Evolutionary conservation across 129 eudicot species (phyloP).

Genomic region (Heracleum sosnowskyi): DNA sequence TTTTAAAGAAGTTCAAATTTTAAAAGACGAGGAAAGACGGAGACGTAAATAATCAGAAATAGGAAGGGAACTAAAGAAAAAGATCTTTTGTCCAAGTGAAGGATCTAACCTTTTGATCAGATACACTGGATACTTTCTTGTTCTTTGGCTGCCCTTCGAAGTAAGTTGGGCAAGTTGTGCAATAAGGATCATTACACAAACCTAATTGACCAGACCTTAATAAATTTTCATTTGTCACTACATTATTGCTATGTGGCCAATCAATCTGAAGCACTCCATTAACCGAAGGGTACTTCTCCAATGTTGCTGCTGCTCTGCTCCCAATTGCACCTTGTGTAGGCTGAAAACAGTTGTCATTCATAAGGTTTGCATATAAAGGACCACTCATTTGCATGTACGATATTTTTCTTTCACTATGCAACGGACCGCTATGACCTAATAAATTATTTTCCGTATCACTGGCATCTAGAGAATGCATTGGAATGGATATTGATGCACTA

Average conservation of each 20-base stretch:
- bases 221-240: slow-evolving; percentile 51
- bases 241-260: slow-evolving; percentile 16
- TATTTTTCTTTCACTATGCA: slow-evolving; percentile 31
- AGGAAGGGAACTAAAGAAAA: not conserved
- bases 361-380: slow-evolving; percentile 24
- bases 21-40: not conserved
- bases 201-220: slow-evolving; percentile 66
- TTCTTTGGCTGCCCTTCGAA: slow-evolving; percentile 25
- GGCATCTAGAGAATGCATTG: slow-evolving; percentile 28
- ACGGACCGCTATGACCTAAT: slow-evolving; percentile 43
- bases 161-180: slow-evolving; percentile 70
- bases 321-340: slow-evolving; percentile 13
- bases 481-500: slow-evolving; percentile 65
- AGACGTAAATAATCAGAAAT: not conserved
- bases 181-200: slow-evolving; percentile 78
- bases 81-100: not conserved
- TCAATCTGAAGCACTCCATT: slow-evolving; percentile 18
- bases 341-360: slow-evolving; percentile 20
- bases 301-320: slow-evolving; percentile 12
- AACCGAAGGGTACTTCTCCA: slow-evolving; percentile 22
- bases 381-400: slow-evolving; percentile 46
- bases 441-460: slow-evolving; percentile 20
- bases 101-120: slow-evolving; percentile 45
- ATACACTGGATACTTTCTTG: slow-evolving; percentile 16
- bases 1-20: not conserved